Conservation (phyloP, 768 basidiomycete genomes). For the Auricularia sp. region DNA sequence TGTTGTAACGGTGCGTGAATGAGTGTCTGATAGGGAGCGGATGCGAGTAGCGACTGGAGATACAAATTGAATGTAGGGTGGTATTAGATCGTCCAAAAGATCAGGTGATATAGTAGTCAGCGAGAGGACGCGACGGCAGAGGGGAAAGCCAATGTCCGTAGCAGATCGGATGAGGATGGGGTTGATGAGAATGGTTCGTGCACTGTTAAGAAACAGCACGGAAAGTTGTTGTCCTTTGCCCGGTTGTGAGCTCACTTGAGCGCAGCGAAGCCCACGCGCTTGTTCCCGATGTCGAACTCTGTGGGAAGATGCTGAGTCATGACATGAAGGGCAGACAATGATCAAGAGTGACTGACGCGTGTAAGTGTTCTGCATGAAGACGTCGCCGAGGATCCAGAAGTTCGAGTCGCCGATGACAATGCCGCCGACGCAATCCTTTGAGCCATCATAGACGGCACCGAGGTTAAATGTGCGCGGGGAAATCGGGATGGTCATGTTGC, state of each 20-base stretch:
- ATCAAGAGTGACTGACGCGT: constrained; percentile 10
- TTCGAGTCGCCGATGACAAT: constrained; percentile 14
- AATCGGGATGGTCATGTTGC: constrained; percentile 34
- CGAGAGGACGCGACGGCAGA: too few relatives aligned
- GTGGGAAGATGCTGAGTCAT: not conserved
- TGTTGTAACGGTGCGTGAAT: too few relatives aligned
- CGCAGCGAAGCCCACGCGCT: constrained; percentile 31
- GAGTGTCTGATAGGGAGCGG: too few relatives aligned
- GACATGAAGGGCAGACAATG: not conserved
- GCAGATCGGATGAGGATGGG: too few relatives aligned
- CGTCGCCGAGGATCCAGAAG: constrained; percentile 28
- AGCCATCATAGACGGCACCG: constrained; percentile 23
- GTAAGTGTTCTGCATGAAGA: constrained; percentile 38
- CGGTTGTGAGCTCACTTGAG: not conserved
- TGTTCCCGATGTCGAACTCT: constrained; percentile 29
- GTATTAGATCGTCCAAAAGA: too few relatives aligned
- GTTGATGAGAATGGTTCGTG: too few relatives aligned
- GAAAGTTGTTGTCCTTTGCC: too few relatives aligned
- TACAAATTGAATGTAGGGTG: too few relatives aligned
- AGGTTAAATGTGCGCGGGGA: constrained; percentile 31
- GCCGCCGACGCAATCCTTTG: constrained; percentile 27
- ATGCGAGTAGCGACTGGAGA: too few relatives aligned
- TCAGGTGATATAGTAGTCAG: too few relatives aligned
- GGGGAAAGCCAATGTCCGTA: too few relatives aligned
- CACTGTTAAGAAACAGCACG: too few relatives aligned